Evolutionary conservation across 2,329 filamentous ascomycete genomes (phyloP), one percentile per base, ranked within the genome.

Genomic region (Metarhizium guizhouense): DNA sequence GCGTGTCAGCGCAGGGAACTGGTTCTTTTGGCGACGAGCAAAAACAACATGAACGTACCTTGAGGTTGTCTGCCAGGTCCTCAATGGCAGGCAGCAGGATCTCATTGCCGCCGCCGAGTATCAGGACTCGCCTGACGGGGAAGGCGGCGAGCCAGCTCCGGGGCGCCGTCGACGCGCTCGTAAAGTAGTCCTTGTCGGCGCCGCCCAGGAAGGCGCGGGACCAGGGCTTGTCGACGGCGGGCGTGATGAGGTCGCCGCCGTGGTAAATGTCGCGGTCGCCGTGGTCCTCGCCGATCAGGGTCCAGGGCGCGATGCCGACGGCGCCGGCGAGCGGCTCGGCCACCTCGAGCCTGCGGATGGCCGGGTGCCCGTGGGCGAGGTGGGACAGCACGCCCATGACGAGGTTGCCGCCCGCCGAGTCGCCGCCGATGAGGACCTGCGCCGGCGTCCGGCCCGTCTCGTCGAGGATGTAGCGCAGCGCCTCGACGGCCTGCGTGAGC

Each of bases 361-460:
- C 51, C 6, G 56, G 55, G 38, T 64, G 62, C 8, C 53, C 53
- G 34, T 64, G 62, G 30, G 58, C 58, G 5, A 63, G 52, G 52
- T 64, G 62, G 7, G 61, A 62, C 20, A 64, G 55, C 16, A 64
- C 60, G 32, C 60, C 62, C 18, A 63, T 38, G 40, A 53, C 58
- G 13, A 64, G 54, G 43, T 63, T 63, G 13, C 57, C 62, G 47
- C 62, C 62, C 1, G 62, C 62, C 2, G 62, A 64, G 49, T 64
- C 62, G 40, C 62, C 62, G 47, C 60, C 61, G 11, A 63, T 52
- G 7, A 62, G 49, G 2, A 63, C 56, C 25, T 56, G 55, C 6
- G 51, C 48, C 4, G 61, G 60, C 13, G 48, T 49, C 2, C 55
- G 59, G 16, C 52, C 42, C 2, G 58, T 57, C 7, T 56, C 34